phyloP scores from a whole-genome alignment of 495 filamentous ascomycete genomes.

The Lepraria neglecta region DNA sequence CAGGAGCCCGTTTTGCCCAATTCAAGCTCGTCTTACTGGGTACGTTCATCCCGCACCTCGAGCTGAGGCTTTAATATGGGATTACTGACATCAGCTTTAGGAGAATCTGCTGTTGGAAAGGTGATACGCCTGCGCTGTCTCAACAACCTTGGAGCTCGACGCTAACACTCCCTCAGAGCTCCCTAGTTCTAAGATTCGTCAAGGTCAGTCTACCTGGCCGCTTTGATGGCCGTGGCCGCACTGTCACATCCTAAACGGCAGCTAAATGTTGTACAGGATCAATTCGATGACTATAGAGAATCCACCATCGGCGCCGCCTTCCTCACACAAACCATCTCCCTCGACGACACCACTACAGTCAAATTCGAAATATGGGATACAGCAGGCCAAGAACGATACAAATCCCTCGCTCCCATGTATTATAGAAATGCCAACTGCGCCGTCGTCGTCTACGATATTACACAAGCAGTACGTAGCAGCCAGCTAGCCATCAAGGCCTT shows the following conservation, averaged over 20 bases:
- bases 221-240: constrained; percentile 9
- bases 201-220: constrained; percentile 56
- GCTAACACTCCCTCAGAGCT: constrained; percentile 57
- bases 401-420: constrained; percentile 98
- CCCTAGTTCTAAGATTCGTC: constrained; percentile 93
- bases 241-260: neutral
- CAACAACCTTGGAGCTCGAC: constrained; percentile 33
- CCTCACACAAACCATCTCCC: constrained; percentile 94
- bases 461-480: constrained; percentile 72
- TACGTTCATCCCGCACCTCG: constrained; percentile 39
- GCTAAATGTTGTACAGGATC: constrained; percentile 56
- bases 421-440: constrained; percentile 99
- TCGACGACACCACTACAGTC: constrained; percentile 95
- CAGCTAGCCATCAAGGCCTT: neutral
- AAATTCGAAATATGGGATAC: constrained; percentile 99
- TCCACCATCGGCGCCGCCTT: constrained; percentile 98
- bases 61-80: constrained; percentile 21
- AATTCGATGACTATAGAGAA: constrained; percentile 99
- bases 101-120: constrained; percentile 98
- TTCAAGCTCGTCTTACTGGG: constrained; percentile 97
- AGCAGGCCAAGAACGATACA: constrained; percentile 95
- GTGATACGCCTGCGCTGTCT: constrained; percentile 41
- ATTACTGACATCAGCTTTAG: constrained; percentile 48
- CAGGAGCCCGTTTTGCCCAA: constrained; percentile 86
- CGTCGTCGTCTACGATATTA: constrained; percentile 98